Evolutionary conservation across 768 basidiomycete genomes (phyloP), one percentile per base, ranked within the genome.

Genomic region (Albatrellus ellisii): DNA sequence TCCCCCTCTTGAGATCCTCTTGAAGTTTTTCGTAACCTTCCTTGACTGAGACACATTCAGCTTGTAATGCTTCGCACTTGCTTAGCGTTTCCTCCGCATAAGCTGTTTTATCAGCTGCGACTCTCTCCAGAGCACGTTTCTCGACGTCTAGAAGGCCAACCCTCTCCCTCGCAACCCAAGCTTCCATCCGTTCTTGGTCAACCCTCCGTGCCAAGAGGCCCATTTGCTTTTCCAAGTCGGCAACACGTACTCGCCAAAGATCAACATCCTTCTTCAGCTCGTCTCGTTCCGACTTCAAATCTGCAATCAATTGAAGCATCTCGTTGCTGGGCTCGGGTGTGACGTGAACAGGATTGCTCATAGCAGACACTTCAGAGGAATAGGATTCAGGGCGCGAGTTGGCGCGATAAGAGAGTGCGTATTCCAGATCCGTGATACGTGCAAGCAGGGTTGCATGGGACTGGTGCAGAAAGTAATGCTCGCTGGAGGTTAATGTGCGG

Each of bases 211-310:
- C 69, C 38, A 94, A 71, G 27, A 77, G 62, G 31, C 67, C 63
- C 18, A 77, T 60, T 50, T 79, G 78, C 42, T 73, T 77, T 52
- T 94, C 86, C 52, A 87, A 67, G 53, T 84, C 80, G 11, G 66
- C 66, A 36, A 90, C 83, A 18, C 91, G 70, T 26, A 61, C 68
- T 46, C 84, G 70, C 88, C 90, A 94, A 0, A 82, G 84, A 49
- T 89, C 82, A 0, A 90, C 78, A 58, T 97, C 91, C 39, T 77
- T 75, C 57, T 80, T 81, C 39, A 97, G 66, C 45, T 89, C 82
- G 53, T 98, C 92, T 24, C 92, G 69, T 60, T 97, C 91, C 10
- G 79, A 70, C 57, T 90, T 89, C 52, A 88, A 68, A 55, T 87
- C 85, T 3, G 78, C 67, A 41, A 89, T 66, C 27, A 84, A 68